These are phyloP conservation scores for Penicillium subrubescens DNA, from an alignment of 495 filamentous ascomycete genomes.

Conservation along the genomic window DNA sequence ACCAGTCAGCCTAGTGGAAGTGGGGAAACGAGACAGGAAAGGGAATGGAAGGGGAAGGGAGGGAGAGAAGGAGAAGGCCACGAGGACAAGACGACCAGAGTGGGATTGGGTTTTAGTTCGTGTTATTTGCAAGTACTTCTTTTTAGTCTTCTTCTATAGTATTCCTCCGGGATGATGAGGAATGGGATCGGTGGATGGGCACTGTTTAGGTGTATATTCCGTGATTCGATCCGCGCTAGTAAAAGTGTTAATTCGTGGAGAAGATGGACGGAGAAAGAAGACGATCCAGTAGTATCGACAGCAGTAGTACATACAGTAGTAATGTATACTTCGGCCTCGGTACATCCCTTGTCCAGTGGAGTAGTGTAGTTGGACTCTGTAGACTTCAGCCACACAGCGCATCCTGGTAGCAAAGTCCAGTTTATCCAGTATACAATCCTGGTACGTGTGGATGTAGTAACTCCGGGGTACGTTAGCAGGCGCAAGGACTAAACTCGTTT, in stretches of 20 bases:
- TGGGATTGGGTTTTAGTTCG: not conserved
- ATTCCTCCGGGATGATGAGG: not conserved
- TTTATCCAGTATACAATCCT: not conserved
- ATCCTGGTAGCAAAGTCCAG: not conserved
- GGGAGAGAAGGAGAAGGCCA: not conserved
- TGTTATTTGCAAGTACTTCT: not conserved
- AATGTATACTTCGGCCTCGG: not conserved
- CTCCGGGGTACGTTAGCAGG: not conserved
- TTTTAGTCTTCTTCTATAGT: not conserved
- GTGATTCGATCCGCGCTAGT: not conserved
- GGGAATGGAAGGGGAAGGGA: not conserved
- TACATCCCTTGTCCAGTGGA: not conserved
- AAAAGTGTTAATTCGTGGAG: slow-evolving; percentile 1
- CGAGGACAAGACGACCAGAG: not conserved
- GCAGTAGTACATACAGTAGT: not conserved
- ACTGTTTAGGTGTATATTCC: slow-evolving; percentile 1
- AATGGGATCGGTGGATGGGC: not conserved
- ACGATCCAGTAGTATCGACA: not conserved
- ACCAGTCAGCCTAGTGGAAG: slow-evolving; percentile 4
- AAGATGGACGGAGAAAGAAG: not conserved
- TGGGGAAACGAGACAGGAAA: not conserved
- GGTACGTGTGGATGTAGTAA: not conserved
- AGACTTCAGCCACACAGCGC: not conserved
- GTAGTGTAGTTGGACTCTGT: not conserved
- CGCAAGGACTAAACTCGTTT: not conserved